These are phyloP conservation scores for Malus hybrid DNA, from an alignment of 331 rosid genomes.

Conservation along the genomic window DNA sequence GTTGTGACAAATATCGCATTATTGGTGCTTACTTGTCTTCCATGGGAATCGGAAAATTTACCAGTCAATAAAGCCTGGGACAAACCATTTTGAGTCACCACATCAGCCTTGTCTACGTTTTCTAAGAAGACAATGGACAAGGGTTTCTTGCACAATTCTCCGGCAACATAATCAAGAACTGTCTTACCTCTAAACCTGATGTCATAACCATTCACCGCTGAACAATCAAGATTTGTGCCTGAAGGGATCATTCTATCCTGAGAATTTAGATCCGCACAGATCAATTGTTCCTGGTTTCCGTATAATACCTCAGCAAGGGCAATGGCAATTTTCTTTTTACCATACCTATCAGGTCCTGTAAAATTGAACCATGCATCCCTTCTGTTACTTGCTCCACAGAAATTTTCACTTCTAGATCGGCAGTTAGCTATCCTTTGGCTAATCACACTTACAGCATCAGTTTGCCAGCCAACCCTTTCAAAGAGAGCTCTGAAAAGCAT, in stretches of 20 bases:
- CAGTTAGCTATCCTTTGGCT: constrained; percentile 42
- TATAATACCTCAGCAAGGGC: constrained; percentile 62
- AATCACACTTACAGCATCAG: constrained; percentile 51
- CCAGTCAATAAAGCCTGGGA: constrained; percentile 72
- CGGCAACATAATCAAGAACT: constrained; percentile 61
- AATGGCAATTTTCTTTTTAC: constrained; percentile 64
- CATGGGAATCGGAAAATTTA: constrained; percentile 66
- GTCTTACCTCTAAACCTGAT: constrained; percentile 79
- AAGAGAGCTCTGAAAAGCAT: constrained; percentile 48
- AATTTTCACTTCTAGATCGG: constrained; percentile 30
- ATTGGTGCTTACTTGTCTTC: constrained; percentile 72
- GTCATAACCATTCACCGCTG: constrained; percentile 40
- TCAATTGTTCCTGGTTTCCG: constrained; percentile 49
- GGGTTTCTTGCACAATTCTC: constrained; percentile 63
- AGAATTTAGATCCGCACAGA: constrained; percentile 54
- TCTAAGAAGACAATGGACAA: constrained; percentile 72
- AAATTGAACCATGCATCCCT: constrained; percentile 79
- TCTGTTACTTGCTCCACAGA: constrained; percentile 27
- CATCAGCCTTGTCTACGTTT: constrained; percentile 76
- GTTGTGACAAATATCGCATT: constrained; percentile 57
- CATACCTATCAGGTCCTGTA: constrained; percentile 67
- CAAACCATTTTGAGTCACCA: constrained; percentile 49
- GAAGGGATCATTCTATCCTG: constrained; percentile 22
- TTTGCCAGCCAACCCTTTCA: constrained; percentile 72
- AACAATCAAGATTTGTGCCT: background rate